Evolutionary conservation across 768 basidiomycete species (phyloP), one percentile per base, ranked within the genome.

Genomic region (Paxillus involutus): DNA sequence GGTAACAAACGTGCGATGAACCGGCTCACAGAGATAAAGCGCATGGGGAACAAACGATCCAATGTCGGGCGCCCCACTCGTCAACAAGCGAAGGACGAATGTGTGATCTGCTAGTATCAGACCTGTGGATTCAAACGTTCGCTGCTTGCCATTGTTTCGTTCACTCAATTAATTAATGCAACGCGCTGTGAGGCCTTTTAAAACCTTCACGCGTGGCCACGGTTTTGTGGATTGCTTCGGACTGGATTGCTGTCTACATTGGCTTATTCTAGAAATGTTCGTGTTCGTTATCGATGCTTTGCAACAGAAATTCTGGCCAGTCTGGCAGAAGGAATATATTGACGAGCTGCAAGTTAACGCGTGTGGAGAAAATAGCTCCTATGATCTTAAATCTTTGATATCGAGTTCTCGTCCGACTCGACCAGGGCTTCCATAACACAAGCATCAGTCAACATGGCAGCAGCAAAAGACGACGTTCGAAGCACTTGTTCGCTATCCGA

Each of bases 1-100:
- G 91, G 92, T n/a, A 96, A 98, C 74, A 95, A 94, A 71, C 86
- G 95, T 36, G 96, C 96, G 6, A 98, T 97, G 94, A 89, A 84
- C 59, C 84, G 96, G 32, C 73, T 98, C 66, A 96, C 95, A 26
- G 95, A 98, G 71, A 88, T 98, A 80, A 97, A 97, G 71, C 86
- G 91, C 32, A 81, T 85, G 75, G 90, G 91, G 11, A 85, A 84
- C 69, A 92, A 89, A 71, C 81, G 88, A 59, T 78, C 79, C 44
- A 86, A 89, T 59, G 80, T 86, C 47, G 84, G 85, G 16, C 83
- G 95, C 57, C 94, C 96, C 35, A 98, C 96, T 17, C 81, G 96
- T 53, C 89, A 95, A 66, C 85, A 98, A 66, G 94, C 96, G 12
- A 88, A 89, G 73, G 91, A 94, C 53, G 96, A 98, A 66, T 95